A percentile compares a stretch with the other conserved stretches of the same genome.
Evolutionary conservation across 1,139 yeast species (phyloP).

Genomic region (Barnettozyma hawaiiensis): DNA sequence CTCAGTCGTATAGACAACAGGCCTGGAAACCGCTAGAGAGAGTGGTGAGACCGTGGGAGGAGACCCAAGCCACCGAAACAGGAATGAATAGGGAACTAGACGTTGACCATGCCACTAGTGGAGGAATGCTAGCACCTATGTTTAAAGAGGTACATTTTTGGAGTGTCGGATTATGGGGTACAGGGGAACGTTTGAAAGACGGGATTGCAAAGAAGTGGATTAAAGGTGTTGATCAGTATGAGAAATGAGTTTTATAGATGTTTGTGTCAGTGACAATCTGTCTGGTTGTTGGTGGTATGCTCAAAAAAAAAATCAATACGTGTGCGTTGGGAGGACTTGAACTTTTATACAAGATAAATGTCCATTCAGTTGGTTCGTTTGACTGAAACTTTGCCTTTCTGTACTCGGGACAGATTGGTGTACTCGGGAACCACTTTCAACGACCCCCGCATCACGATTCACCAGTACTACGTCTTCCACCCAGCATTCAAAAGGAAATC

Average conservation of each 20-base stretch:
- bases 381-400: neutral
- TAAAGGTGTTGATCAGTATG: constrained; percentile 26
- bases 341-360: neutral
- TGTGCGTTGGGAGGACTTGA: too few species aligned
- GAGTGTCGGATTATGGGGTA: constrained; percentile 62
- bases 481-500: neutral
- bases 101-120: constrained; percentile 10
- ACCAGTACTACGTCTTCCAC: neutral
- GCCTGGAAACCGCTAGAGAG: constrained; percentile 54
- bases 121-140: constrained; percentile 38
- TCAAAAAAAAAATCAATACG: too few species aligned
- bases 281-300: too few species aligned
- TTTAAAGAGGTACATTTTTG: constrained; percentile 52
- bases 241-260: neutral
- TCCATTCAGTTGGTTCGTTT: neutral
- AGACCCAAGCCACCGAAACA: neutral
- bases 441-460: neutral
- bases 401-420: neutral
- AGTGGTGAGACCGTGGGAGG: constrained; percentile 60
- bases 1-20: constrained; percentile 44
- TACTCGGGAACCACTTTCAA: neutral
- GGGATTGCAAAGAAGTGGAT: constrained; percentile 49
- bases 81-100: too few species aligned
- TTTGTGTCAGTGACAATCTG: too few species aligned
- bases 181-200: constrained; percentile 46